Evolutionary conservation across 2,329 filamentous ascomycete species (phyloP).

Genomic region (Fusarium cyanostomum): DNA sequence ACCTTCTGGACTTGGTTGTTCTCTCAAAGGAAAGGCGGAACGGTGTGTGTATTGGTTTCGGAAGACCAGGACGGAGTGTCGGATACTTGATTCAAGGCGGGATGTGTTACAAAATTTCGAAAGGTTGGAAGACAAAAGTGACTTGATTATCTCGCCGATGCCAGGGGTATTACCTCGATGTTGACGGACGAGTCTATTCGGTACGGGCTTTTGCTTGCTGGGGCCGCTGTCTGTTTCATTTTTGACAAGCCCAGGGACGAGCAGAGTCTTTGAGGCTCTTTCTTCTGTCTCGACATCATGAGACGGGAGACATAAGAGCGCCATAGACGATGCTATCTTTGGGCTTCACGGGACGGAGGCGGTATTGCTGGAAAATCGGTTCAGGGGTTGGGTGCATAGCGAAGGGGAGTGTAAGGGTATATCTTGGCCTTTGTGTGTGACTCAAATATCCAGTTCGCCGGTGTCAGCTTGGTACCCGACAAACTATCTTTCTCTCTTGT

Average conservation of each 20-base stretch:
- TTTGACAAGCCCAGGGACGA: slow-evolving; percentile 45
- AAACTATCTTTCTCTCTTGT: slow-evolving; percentile 42
- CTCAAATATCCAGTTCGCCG: slow-evolving; percentile 45
- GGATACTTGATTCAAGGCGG: slow-evolving; percentile 51
- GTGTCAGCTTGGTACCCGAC: slow-evolving; percentile 40
- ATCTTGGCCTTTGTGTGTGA: slow-evolving; percentile 52
- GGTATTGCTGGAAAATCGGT: slow-evolving; percentile 56
- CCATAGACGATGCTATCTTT: slow-evolving; percentile 2
- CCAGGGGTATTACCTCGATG: slow-evolving; percentile 47
- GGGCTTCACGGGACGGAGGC: slow-evolving; percentile 40
- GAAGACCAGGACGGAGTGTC: slow-evolving; percentile 52
- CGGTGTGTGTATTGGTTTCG: slow-evolving; percentile 50
- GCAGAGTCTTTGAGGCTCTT: slow-evolving; percentile 10
- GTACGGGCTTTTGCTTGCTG: slow-evolving; percentile 46
- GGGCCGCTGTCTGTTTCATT: slow-evolving; percentile 44
- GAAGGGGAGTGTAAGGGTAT: slow-evolving; percentile 55
- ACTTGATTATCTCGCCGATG: slow-evolving; percentile 45
- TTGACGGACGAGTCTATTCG: slow-evolving; percentile 44
- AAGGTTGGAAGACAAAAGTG: slow-evolving; percentile 55
- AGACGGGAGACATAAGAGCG: background rate
- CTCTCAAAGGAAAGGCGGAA: slow-evolving; percentile 51
- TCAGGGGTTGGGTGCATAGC: slow-evolving; percentile 55
- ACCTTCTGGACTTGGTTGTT: slow-evolving; percentile 55
- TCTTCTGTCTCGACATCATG: slow-evolving; percentile 8
- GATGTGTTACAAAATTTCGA: slow-evolving; percentile 48